A percentile compares a stretch with the other conserved stretches of the same genome.
phyloP scores from a whole-genome alignment of 1,139 yeast species.

The Blastobotrys buckinghamii region DNA sequence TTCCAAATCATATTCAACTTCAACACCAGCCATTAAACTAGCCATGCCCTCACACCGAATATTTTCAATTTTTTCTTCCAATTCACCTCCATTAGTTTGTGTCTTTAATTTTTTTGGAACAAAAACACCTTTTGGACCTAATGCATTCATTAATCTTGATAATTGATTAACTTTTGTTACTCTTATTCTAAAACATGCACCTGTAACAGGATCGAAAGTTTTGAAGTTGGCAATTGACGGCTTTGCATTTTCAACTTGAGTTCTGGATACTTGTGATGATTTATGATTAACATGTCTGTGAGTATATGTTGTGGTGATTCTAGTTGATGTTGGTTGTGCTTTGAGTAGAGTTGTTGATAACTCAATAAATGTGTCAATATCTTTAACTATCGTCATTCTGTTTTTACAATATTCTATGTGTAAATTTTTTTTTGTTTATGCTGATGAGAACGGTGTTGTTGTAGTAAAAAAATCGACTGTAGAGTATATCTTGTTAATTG shows the following conservation, averaged over 20 bases:
- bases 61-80: not conserved
- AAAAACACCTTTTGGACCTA: conserved; percentile 78
- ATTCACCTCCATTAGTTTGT: conserved; percentile 3
- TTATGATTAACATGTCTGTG: conserved; percentile 30
- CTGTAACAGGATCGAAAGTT: conserved; percentile 64
- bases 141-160: conserved; percentile 68
- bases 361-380: conserved; percentile 45
- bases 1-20: conserved; percentile 16
- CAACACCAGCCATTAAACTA: conserved; percentile 28
- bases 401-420: no score
- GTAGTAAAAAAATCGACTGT: no score
- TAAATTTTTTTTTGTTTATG: no score
- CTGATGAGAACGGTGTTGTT: no score
- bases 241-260: conserved; percentile 25
- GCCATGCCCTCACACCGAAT: conserved; percentile 27
- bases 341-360: conserved; percentile 42
- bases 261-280: conserved; percentile 17
- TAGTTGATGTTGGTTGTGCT: conserved; percentile 44
- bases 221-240: conserved; percentile 52
- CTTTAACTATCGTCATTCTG: conserved; percentile 27
- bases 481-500: no score
- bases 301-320: conserved; percentile 45
- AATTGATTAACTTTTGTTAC: conserved; percentile 71
- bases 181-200: conserved; percentile 56
- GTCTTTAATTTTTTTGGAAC: conserved; percentile 18